Evolutionary conservation across 257 asterid genomes (phyloP).

Genomic region (Solanum sejunctum): DNA sequence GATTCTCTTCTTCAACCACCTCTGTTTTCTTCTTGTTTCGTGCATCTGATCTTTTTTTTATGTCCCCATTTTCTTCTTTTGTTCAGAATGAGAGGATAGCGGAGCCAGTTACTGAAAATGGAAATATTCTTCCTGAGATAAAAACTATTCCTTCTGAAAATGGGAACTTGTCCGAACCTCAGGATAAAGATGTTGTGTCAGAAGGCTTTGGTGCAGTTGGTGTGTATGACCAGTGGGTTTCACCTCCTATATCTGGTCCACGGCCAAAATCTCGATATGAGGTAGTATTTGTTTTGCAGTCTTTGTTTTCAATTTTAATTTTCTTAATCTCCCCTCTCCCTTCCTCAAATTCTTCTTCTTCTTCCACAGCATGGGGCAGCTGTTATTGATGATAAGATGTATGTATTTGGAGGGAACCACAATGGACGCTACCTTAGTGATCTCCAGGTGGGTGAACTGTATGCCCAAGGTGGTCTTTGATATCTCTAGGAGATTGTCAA

Average conservation of each 20-base stretch:
- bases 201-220: conserved; percentile 53
- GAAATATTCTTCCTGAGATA: conserved; percentile 31
- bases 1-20: not conserved
- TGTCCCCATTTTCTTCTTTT: conserved; percentile 6
- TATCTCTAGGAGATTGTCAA: conserved; percentile 3
- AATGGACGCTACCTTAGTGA: conserved; percentile 91
- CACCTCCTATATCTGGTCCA: conserved; percentile 65
- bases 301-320: not conserved
- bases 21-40: not conserved
- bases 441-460: conserved; percentile 66
- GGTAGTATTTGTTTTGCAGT: conserved; percentile 39
- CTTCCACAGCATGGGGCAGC: conserved; percentile 86
- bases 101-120: conserved; percentile 46
- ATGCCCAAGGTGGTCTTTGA: not conserved
- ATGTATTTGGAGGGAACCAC: conserved; percentile 89
- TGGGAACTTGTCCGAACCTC: conserved; percentile 50
- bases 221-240: conserved; percentile 86
- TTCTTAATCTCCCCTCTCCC: not conserved
- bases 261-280: conserved; percentile 74
- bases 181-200: conserved; percentile 65
- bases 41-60: not conserved
- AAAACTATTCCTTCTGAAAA: conserved; percentile 63
- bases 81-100: conserved; percentile 46
- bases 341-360: not conserved
- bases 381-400: conserved; percentile 77